Percentiles rank a stretch among this genome's conserved stretches.
Evolutionary conservation across 176 grass and related monocot genomes (phyloP).

Genomic region (Hordeum vulgare): MorexV3_pseudomolecules_assembly NC_058520.1:602978942-602979441

Average conservation of each 20-base stretch:
- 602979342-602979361: conserved; percentile 40
- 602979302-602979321: conserved; percentile 79
- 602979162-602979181: conserved; percentile 66
- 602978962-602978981: conserved; percentile 64
- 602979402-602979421: conserved; percentile 62
- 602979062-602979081: not conserved
- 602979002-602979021: conserved; percentile 74
- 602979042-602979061: conserved; percentile 53
- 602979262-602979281: conserved; percentile 54
- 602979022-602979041: conserved; percentile 75
- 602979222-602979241: not conserved
- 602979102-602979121: conserved; percentile 4
- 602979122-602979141: conserved; percentile 49
- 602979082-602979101: not conserved
- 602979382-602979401: conserved; percentile 77
- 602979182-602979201: conserved; percentile 78
- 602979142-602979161: conserved; percentile 47
- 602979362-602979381: conserved; percentile 71
- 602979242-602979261: conserved; percentile 1
- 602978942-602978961: conserved; percentile 48
- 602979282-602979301: conserved; percentile 48
- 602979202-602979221: conserved; percentile 4
- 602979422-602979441: not conserved
- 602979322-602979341: conserved; percentile 73
- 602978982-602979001: conserved; percentile 46